phyloP scores from a whole-genome alignment of 1,284 basidiomycete genomes.

The Hemileia vastatrix region DNA sequence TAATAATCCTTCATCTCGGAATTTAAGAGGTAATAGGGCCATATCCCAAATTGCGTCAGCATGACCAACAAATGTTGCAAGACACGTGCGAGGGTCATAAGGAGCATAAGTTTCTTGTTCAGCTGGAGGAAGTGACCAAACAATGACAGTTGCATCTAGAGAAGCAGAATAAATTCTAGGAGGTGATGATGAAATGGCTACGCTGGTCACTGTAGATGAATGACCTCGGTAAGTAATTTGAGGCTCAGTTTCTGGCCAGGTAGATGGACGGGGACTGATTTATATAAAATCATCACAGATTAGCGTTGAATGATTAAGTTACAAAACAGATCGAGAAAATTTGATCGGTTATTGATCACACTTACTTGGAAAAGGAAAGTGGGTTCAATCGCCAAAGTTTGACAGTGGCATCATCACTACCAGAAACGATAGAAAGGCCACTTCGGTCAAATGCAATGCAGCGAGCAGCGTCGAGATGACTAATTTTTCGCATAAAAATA shows the following conservation, averaged over 20 bases:
- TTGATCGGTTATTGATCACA: no score
- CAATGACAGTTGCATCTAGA: slow-evolving; percentile 79
- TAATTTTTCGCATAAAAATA: slow-evolving; percentile 43
- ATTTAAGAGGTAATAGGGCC: slow-evolving; percentile 55
- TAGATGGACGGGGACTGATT: slow-evolving; percentile 28
- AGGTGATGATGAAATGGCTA: slow-evolving; percentile 69
- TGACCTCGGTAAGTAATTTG: slow-evolving; percentile 87
- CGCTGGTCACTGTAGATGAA: slow-evolving; percentile 76
- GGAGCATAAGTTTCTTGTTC: slow-evolving; percentile 67
- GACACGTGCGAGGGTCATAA: slow-evolving; percentile 65
- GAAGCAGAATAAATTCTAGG: slow-evolving; percentile 80
- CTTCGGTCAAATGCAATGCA: slow-evolving; percentile 76
- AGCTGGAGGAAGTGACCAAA: slow-evolving; percentile 69
- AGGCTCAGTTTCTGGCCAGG: slow-evolving; percentile 62
- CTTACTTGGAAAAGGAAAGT: slow-evolving; percentile 14
- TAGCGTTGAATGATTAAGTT: slow-evolving; percentile 21
- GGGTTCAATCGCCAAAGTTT: slow-evolving; percentile 74
- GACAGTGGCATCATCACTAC: slow-evolving; percentile 87
- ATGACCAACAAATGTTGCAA: slow-evolving; percentile 77
- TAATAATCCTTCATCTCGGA: slow-evolving; percentile 59
- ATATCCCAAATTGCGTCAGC: slow-evolving; percentile 94
- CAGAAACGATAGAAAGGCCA: slow-evolving; percentile 73
- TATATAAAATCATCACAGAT: slow-evolving; percentile 23
- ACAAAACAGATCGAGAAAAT: slow-evolving; percentile 22
- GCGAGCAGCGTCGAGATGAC: slow-evolving; percentile 86